Percentiles rank a stretch among this genome's conserved stretches.
Conservation (phyloP, 305 asterid genomes). For the Fraxinus velutina region DNA sequence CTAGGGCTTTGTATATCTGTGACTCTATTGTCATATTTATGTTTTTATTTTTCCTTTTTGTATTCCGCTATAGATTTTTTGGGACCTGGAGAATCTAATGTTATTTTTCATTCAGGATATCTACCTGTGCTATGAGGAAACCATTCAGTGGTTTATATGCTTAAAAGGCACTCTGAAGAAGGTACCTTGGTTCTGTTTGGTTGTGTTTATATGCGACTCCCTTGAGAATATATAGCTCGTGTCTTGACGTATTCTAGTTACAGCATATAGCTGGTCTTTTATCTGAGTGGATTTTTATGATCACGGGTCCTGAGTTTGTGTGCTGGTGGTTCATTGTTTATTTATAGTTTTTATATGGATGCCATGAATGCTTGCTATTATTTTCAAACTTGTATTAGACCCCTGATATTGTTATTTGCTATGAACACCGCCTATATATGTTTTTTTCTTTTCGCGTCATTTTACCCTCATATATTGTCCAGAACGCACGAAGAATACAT, state of each 20-base stretch:
- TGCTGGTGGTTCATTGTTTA: background rate
- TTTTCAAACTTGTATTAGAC: background rate
- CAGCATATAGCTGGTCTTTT: slow-evolving; percentile 8
- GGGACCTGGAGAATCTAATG: slow-evolving; percentile 75
- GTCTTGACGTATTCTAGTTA: slow-evolving; percentile 15
- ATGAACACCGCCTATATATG: background rate
- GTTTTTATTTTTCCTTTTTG: slow-evolving; percentile 11
- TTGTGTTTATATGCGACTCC: slow-evolving; percentile 51
- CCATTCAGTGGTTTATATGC: slow-evolving; percentile 89
- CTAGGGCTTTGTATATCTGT: slow-evolving; percentile 23
- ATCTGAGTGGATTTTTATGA: slow-evolving; percentile 1
- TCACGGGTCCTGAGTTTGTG: background rate
- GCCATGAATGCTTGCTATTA: background rate
- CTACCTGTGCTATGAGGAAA: slow-evolving; percentile 80
- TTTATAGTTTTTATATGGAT: background rate
- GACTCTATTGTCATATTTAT: slow-evolving; percentile 3
- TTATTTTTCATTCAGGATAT: slow-evolving; percentile 80
- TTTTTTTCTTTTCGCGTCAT: background rate
- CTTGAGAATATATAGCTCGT: slow-evolving; percentile 21
- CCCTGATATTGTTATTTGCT: background rate
- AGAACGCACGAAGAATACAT: slow-evolving; percentile 10
- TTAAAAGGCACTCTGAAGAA: slow-evolving; percentile 88
- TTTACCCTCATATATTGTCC: background rate
- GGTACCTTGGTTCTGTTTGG: slow-evolving; percentile 92
- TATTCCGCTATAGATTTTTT: slow-evolving; percentile 26